Evolutionary conservation across 148 eudicot species (phyloP).

Genomic region (Nepenthes mirabilis): DNA sequence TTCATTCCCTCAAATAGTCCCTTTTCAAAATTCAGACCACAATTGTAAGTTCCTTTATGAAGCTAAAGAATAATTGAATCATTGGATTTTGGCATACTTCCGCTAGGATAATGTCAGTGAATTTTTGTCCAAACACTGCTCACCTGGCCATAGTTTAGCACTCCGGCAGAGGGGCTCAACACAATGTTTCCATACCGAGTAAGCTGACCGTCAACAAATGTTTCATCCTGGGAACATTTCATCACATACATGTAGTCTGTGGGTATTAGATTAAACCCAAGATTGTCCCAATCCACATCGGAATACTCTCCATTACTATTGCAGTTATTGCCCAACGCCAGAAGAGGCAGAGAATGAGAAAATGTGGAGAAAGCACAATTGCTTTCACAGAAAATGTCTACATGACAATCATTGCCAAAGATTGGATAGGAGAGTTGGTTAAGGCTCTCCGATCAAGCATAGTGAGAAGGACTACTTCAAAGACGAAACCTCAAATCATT

Average conservation of each 20-base stretch:
- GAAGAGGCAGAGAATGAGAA: background rate
- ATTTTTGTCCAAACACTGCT: background rate
- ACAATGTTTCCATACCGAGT: constrained; percentile 24
- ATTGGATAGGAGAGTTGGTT: background rate
- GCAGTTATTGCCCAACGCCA: constrained; percentile 1
- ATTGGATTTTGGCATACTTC: background rate
- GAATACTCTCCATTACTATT: constrained; percentile 4
- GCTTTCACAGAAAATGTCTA: background rate
- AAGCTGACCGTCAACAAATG: constrained; percentile 20
- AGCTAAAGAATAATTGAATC: background rate
- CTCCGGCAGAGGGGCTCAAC: constrained; percentile 27
- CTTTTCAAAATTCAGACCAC: constrained; percentile 6
- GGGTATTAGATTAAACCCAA: constrained; percentile 19
- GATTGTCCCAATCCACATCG: constrained; percentile 16
- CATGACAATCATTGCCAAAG: too few relatives aligned
- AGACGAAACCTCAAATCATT: too few relatives aligned
- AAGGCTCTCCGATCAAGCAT: background rate
- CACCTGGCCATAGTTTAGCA: constrained; percentile 40
- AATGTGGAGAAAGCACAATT: background rate
- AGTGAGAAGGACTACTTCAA: background rate
- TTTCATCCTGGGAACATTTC: constrained; percentile 15
- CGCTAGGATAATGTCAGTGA: background rate
- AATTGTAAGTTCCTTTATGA: background rate
- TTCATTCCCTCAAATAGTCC: constrained; percentile 39
- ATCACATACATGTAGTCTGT: constrained; percentile 28